A percentile compares a stretch with the other conserved stretches of the same genome.
Evolutionary conservation across 73 alveolate species (phyloP).

Genomic region (Symbiodinium pilosum): DNA sequence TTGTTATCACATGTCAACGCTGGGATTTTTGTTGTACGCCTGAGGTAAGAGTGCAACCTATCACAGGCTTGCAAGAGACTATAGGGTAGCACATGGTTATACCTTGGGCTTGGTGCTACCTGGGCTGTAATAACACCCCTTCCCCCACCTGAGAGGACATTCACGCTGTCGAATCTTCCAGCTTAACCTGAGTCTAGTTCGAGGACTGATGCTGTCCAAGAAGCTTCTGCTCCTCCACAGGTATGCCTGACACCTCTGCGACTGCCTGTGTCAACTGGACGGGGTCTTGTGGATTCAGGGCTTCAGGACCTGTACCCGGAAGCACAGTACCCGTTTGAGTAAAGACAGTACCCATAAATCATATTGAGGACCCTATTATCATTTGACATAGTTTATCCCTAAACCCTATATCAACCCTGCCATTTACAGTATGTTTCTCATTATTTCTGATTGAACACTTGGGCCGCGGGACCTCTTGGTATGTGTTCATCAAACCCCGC

Average conservation of each 20-base stretch:
- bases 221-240: conserved; percentile 42
- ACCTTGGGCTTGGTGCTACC: no score
- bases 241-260: conserved; percentile 9
- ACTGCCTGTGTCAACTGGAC: not conserved
- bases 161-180: not conserved
- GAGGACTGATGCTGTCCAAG: not conserved
- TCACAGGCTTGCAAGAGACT: no score
- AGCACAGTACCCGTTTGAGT: not conserved
- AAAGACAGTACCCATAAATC: not conserved
- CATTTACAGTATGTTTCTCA: not conserved
- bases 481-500: no score
- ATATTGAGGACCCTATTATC: not conserved
- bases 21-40: no score
- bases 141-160: not conserved
- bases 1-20: no score
- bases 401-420: not conserved
- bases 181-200: not conserved
- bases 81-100: no score
- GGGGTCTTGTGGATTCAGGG: not conserved
- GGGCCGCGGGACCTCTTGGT: no score
- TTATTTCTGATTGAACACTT: not conserved
- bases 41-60: no score
- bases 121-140: not conserved
- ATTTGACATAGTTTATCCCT: no score
- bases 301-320: not conserved